These are phyloP conservation scores for Mucor circinelloides DNA, from an alignment of 371 early-diverging fungal genomes.

Conservation along the genomic window DNA sequence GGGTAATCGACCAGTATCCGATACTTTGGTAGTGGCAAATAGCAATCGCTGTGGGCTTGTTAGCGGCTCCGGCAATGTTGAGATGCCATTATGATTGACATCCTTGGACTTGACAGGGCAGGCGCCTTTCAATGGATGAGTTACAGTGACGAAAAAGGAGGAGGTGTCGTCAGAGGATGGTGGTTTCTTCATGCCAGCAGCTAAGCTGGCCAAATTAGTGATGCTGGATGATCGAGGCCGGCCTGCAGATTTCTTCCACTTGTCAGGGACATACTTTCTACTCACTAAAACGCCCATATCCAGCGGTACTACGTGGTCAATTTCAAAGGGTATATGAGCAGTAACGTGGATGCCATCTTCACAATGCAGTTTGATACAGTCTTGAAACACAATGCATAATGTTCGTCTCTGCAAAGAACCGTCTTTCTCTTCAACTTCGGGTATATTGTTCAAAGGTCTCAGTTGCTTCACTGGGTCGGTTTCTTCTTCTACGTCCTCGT, in stretches of 20 bases:
- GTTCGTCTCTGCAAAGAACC: conserved; percentile 2
- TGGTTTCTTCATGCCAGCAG: not conserved
- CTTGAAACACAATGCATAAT: conserved; percentile 24
- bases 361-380: conserved; percentile 13
- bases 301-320: conserved; percentile 18
- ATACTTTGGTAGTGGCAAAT: conserved; percentile 10
- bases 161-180: conserved; percentile 9
- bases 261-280: not conserved
- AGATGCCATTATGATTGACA: not conserved
- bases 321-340: conserved; percentile 20
- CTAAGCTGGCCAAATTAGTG: not conserved
- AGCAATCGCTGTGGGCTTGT: conserved; percentile 9
- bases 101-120: conserved; percentile 18
- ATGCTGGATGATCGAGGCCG: not conserved
- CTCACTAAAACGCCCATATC: conserved; percentile 20
- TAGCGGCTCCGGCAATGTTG: not conserved
- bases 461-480: not conserved
- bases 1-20: conserved; percentile 7
- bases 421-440: not conserved
- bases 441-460: not conserved
- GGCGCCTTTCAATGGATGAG: conserved; percentile 12
- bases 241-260: not conserved
- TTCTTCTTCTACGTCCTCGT: conserved; percentile 10
- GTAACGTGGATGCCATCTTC: conserved; percentile 13
- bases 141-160: conserved; percentile 19